Evolutionary conservation across 495 filamentous ascomycete genomes (phyloP), one percentile per base, ranked within the genome.

Genomic region (Hypoxylon lienhwacheense): DNA sequence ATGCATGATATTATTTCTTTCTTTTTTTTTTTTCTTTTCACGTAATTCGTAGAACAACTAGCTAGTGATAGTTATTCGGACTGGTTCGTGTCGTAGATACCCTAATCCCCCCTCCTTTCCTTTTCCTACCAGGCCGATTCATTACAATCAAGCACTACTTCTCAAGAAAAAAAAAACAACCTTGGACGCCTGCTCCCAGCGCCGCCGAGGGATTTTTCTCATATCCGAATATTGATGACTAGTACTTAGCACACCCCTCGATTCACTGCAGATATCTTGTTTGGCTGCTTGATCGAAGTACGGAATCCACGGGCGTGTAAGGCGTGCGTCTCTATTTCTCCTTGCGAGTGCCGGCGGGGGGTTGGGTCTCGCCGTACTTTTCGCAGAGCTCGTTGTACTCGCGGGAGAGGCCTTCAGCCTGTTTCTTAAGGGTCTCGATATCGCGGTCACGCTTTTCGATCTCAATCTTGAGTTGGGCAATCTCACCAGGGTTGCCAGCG

Each of bases 341-440:
- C 77, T 92, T 91, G 77, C 85, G 87, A 29, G 81, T 74, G 15
- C 70, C 64, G 36, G 81, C 77, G 3, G 76, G 74, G 42, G 68
- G 53, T 57, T 79, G 72, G 31, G 76, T 73, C 51, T 74, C 72
- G 49, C 81, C 75, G 59, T 91, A 84, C 73, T 89, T 81, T 65
- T 98, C 89, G 47, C 89, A 84, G 46, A 98, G 76, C 36, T 81
- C 79, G 66, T 87, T 79, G 71, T 97, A 98, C 76, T 96, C 91
- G 49, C 80, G 73, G 56, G 75, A 79, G 21, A 95, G 72, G 1
- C 88, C 88, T 54, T 86, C 83, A 39, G 81, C 78, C 77, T 95
- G 90, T 78, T 91, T 89, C 80, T 89, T 91, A 62, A 97, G 77
- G 44, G 81, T 85, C 69, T 87, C 84, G 55, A 90, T 78, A 55